These are phyloP conservation scores for Xerocomus nothofagi DNA, from an alignment of 1,284 basidiomycete genomes.

Conservation along the genomic window DNA sequence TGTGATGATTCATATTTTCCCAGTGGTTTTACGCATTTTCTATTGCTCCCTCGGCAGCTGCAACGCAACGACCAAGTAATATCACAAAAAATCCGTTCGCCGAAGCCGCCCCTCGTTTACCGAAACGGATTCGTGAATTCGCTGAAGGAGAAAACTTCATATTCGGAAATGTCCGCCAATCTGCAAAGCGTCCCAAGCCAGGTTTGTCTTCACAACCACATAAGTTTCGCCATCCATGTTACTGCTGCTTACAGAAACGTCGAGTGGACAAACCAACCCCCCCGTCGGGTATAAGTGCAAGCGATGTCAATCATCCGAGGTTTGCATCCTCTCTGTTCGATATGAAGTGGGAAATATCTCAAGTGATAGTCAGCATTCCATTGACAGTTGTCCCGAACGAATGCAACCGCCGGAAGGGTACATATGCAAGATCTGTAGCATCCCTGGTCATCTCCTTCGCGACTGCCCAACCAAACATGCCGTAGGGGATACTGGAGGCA, in stretches of 20 bases:
- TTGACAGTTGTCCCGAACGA: conserved; percentile 71
- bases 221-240: neutral
- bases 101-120: conserved; percentile 37
- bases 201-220: conserved; percentile 39
- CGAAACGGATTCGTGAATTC: conserved; percentile 56
- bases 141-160: conserved; percentile 60
- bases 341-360: conserved; percentile 3
- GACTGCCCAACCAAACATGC: conserved; percentile 82
- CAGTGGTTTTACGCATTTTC: conserved; percentile 82
- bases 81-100: conserved; percentile 74
- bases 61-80: conserved; percentile 59
- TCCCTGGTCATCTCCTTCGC: conserved; percentile 80
- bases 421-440: conserved; percentile 81
- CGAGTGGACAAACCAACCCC: conserved; percentile 47
- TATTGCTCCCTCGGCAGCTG: conserved; percentile 45
- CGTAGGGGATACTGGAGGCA: conserved; percentile 73
- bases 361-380: conserved; percentile 59
- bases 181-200: conserved; percentile 54
- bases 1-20: conserved; percentile 8
- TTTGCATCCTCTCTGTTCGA: conserved; percentile 35
- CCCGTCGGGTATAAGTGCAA: conserved; percentile 75
- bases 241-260: conserved; percentile 21
- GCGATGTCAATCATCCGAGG: conserved; percentile 74
- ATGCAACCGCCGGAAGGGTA: conserved; percentile 80
- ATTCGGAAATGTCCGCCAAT: conserved; percentile 59